phyloP scores from a whole-genome alignment of 2,329 filamentous ascomycete species.

The Alternaria arbusti region DNA sequence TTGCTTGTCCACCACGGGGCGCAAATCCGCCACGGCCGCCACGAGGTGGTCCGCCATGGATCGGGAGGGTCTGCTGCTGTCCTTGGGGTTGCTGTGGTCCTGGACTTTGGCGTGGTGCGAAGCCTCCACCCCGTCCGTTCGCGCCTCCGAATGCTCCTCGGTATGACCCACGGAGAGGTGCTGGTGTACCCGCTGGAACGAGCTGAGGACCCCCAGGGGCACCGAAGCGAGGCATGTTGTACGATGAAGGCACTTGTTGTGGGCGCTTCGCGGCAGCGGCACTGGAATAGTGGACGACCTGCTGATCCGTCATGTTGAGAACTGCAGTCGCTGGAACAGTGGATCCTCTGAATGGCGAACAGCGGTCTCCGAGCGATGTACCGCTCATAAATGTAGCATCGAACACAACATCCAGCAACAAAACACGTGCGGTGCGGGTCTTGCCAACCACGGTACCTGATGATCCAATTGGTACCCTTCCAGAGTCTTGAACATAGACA shows the following conservation, averaged over 20 bases:
- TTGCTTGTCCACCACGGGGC: slow-evolving; percentile 38
- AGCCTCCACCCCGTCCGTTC: slow-evolving; percentile 50
- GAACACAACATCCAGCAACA: slow-evolving; percentile 89
- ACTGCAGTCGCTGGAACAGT: slow-evolving; percentile 89
- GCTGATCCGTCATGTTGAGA: slow-evolving; percentile 82
- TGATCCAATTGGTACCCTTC: slow-evolving; percentile 91
- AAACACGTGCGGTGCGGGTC: slow-evolving; percentile 81
- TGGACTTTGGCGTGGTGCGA: slow-evolving; percentile 42
- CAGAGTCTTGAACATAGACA: slow-evolving; percentile 89
- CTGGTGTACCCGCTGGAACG: slow-evolving; percentile 61
- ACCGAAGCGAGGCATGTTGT: slow-evolving; percentile 63
- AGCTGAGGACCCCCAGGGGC: slow-evolving; percentile 66
- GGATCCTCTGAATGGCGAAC: slow-evolving; percentile 90
- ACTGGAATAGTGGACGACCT: slow-evolving; percentile 74
- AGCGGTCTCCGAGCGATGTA: slow-evolving; percentile 86
- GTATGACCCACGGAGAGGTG: slow-evolving; percentile 65
- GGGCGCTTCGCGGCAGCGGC: slow-evolving; percentile 62
- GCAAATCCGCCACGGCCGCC: slow-evolving; percentile 49
- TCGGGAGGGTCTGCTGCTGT: slow-evolving; percentile 47
- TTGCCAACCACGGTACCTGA: slow-evolving; percentile 94
- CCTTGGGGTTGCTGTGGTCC: slow-evolving; percentile 30
- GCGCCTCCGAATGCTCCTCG: slow-evolving; percentile 61
- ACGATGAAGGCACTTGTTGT: slow-evolving; percentile 56
- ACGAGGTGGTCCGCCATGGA: slow-evolving; percentile 47
- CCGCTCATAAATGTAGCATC: slow-evolving; percentile 97